Evolutionary conservation across 169 alveolate genomes (phyloP).

Genomic region (Hepatocystis sp.): DNA sequence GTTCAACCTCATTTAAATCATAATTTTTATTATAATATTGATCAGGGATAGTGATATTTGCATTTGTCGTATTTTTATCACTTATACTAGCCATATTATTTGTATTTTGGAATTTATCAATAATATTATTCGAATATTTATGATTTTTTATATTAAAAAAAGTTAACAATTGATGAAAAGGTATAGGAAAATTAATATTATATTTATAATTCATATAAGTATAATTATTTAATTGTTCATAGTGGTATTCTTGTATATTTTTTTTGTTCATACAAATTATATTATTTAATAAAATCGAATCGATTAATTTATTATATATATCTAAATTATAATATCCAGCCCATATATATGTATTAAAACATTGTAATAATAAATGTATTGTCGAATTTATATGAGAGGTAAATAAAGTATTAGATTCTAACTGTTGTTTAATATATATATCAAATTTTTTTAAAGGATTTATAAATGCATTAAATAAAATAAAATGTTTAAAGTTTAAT

Average conservation of each 20-base stretch:
- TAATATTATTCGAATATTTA: no score
- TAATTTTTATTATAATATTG: neutral
- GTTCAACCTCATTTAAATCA: slow-evolving; percentile 2
- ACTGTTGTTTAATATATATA: slow-evolving; percentile 62
- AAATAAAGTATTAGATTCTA: slow-evolving; percentile 15
- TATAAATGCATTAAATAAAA: slow-evolving; percentile 80
- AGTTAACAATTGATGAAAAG: slow-evolving; percentile 17
- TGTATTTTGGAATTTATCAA: no score
- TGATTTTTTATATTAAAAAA: slow-evolving; percentile 28
- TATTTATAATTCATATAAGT: slow-evolving; percentile 40
- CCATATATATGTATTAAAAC: slow-evolving; percentile 73
- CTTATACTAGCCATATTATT: no score
- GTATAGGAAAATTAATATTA: slow-evolving; percentile 50
- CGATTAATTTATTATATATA: slow-evolving; percentile 58
- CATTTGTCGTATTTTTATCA: no score
- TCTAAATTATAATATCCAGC: slow-evolving; percentile 73
- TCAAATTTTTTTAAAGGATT: slow-evolving; percentile 77
- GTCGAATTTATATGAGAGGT: slow-evolving; percentile 17
- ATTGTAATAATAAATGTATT: slow-evolving; percentile 38
- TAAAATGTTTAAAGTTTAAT: slow-evolving; percentile 78
- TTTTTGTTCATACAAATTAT: slow-evolving; percentile 14
- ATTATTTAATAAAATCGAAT: slow-evolving; percentile 49
- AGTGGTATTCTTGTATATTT: slow-evolving; percentile 19
- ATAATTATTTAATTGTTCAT: slow-evolving; percentile 40
- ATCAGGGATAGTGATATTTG: neutral